Evolutionary conservation across 2,329 filamentous ascomycete species (phyloP).

Genomic region (Colletotrichum sp.): DNA sequence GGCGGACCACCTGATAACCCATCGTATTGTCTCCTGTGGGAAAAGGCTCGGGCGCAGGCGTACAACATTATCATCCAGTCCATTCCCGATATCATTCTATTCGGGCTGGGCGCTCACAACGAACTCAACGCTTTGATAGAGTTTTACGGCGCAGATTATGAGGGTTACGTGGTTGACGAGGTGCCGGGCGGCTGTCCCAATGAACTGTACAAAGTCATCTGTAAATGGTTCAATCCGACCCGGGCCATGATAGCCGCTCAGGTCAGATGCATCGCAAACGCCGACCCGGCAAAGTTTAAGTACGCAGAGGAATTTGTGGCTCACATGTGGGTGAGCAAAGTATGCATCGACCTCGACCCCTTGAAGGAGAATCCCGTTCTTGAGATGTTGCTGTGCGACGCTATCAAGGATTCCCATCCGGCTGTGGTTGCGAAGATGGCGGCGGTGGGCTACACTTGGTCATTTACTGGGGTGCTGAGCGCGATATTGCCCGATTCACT

Average conservation of each 20-base stretch:
- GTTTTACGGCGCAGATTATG: background rate
- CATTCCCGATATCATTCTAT: fast-evolving
- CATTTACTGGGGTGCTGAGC: fast-evolving
- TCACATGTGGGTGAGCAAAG: background rate
- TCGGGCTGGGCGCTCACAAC: background rate
- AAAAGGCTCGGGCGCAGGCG: background rate
- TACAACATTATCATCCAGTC: background rate
- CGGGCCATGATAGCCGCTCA: background rate
- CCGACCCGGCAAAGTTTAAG: background rate
- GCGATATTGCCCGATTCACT: background rate
- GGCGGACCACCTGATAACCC: fast-evolving
- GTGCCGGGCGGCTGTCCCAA: background rate
- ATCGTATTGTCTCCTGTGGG: background rate
- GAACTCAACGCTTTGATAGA: background rate
- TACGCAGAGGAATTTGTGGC: too few species aligned
- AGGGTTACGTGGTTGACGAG: too few species aligned
- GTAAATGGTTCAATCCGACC: background rate
- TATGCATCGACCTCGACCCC: background rate
- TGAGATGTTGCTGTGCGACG: fast-evolving
- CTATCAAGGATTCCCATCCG: background rate
- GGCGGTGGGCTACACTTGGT: background rate
- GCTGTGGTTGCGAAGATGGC: background rate
- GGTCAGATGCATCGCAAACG: background rate
- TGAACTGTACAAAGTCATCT: fast-evolving
- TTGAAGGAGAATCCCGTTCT: background rate